These are phyloP conservation scores for Saccharomyces hybrid DNA, from an alignment of 1,139 yeast genomes.

Conservation along the genomic window DNA sequence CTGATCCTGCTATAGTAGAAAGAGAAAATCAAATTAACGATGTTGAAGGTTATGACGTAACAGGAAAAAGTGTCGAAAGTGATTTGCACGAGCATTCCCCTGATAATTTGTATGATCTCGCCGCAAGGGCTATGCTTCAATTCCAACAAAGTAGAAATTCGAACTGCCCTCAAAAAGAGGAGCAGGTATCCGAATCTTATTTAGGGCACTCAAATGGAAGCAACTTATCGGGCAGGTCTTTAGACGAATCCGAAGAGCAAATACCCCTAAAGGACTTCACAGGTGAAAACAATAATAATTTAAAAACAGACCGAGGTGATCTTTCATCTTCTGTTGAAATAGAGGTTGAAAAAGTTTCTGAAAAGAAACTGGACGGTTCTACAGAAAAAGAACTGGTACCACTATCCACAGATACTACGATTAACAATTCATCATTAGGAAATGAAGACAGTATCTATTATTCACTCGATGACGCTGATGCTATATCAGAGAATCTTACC, in stretches of 20 bases:
- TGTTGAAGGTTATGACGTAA: background rate
- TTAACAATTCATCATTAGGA: background rate
- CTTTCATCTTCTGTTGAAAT: background rate
- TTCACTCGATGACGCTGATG: slow-evolving; percentile 1
- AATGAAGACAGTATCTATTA: background rate
- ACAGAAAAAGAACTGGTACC: background rate
- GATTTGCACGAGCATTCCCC: background rate
- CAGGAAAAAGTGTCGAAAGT: background rate
- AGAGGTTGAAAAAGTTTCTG: background rate
- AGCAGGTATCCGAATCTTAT: background rate
- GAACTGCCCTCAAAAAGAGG: background rate
- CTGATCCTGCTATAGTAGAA: background rate
- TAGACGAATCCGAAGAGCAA: background rate
- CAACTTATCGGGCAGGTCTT: background rate
- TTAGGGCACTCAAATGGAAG: background rate
- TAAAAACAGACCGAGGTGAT: background rate
- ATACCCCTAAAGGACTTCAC: background rate
- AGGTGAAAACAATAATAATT: background rate
- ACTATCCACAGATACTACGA: background rate
- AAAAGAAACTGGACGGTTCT: background rate
- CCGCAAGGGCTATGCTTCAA: background rate
- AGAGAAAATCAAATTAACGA: background rate
- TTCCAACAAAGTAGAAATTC: background rate
- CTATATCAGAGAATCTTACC: background rate
- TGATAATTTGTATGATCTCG: background rate